Evolutionary conservation across 1,284 basidiomycete species (phyloP), one percentile per base, ranked within the genome.

Genomic region (Pisolithus thermaeus): DNA sequence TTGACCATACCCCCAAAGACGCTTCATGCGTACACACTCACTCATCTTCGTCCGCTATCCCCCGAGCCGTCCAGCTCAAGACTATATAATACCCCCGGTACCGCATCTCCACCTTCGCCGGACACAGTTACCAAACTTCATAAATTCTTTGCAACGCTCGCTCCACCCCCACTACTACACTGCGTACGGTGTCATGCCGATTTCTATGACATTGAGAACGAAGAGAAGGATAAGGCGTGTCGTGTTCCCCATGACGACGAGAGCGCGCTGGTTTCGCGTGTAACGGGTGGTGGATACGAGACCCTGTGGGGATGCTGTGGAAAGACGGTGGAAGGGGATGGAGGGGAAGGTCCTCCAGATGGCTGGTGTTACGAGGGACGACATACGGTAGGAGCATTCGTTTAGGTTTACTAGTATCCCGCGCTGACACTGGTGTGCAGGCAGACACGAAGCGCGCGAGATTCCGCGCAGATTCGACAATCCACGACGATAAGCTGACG

Each of bases 331-430:
- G 80, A 87, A 43, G 87, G 87, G 1, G 80, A 85, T 56, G 87
- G 87, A 0, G 83, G 86, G 56, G 82, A 84, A 69, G 87, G 87
- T 0, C 87, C 87, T 2, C 87, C 87, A 2, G 86, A 89, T 62
- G 87, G 87, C 1, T 90, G 84, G 85, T 90, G 87, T 59, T 90
- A 87, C 58, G 86, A 90, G 65, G 87, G 87, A 4, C 78, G 75
- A 61, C 87, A 90, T 62, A 89, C 87, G 9, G 85, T 85, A 51
- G 55, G 80, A 73, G 37, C 40, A 27, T 23, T 5, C 9, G 0
- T 36, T 35, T 27, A 36, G 3, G 22, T 51, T 16, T 27, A 28
- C 23, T 9, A 2, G 22, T 25, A 50, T 54, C 36, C 56, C 39
- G 9, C 11, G 7, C 25, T 5, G 7, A 25, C 7, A 38, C 18